phyloP scores from a whole-genome alignment of 176 grass and related monocot species.

The Oryza australiensis region DNA sequence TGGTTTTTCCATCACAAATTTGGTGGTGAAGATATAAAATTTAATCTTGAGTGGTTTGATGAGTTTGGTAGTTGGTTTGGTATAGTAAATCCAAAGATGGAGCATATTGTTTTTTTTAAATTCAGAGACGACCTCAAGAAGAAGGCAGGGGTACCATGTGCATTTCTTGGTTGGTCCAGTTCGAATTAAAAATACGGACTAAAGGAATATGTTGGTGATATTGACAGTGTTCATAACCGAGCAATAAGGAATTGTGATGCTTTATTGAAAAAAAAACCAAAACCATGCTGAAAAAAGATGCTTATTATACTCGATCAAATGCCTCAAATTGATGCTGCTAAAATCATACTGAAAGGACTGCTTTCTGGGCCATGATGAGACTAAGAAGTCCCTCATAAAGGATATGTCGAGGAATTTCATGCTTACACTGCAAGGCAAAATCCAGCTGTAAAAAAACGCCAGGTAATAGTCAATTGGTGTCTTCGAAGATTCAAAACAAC shows the following conservation, averaged over 20 bases:
- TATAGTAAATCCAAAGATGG: too few species aligned
- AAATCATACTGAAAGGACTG: background rate
- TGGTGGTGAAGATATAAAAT: too few species aligned
- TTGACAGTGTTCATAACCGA: background rate
- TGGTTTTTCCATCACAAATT: too few species aligned
- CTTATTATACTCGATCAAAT: background rate
- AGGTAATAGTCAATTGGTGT: too few species aligned
- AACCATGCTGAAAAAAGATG: background rate
- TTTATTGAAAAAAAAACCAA: background rate
- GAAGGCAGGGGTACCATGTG: too few species aligned
- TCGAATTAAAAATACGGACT: background rate
- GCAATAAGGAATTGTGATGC: background rate
- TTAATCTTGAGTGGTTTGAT: too few species aligned
- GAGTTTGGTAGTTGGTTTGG: too few species aligned
- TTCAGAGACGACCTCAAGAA: too few species aligned
- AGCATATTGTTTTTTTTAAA: too few species aligned
- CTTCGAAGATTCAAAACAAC: too few species aligned
- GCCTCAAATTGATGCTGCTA: background rate
- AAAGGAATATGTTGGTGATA: background rate
- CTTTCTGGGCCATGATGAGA: background rate
- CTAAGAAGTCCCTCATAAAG: background rate
- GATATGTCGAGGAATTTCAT: background rate
- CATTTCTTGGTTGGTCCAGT: background rate
- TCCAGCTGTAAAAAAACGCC: too few species aligned
- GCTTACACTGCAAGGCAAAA: too few species aligned